These are phyloP conservation scores for Phalaenopsis hybrid DNA, from an alignment of 116 monocot genomes.

Conservation along the genomic window DNA sequence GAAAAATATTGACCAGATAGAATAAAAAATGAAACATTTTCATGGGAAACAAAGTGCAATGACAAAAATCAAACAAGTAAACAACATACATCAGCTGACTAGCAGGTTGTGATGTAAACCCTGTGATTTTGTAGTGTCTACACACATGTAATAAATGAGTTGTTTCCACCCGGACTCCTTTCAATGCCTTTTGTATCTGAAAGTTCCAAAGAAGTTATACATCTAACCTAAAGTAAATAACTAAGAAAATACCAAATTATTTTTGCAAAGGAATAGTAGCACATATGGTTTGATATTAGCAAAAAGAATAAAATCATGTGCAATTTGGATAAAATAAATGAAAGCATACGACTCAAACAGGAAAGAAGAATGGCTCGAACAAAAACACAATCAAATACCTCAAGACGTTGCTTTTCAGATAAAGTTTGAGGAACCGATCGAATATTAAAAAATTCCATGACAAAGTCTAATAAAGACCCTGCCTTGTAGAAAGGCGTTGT, in stretches of 20 bases:
- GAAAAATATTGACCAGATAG: no score
- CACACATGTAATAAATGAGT: conserved; percentile 21
- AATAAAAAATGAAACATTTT: not conserved
- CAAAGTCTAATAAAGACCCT: conserved; percentile 33
- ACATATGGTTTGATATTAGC: no score
- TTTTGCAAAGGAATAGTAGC: no score
- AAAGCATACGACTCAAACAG: not conserved
- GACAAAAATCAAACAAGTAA: not conserved
- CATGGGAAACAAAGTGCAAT: not conserved
- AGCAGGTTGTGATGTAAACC: conserved; percentile 31
- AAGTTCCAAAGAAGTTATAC: no score
- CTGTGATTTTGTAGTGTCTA: conserved; percentile 49
- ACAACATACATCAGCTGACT: conserved; percentile 36
- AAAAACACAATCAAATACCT: not conserved
- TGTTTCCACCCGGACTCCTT: conserved; percentile 38
- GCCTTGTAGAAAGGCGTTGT: conserved; percentile 74
- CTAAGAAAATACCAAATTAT: no score
- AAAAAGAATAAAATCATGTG: not conserved
- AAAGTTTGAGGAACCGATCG: conserved; percentile 20
- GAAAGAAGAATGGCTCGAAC: not conserved
- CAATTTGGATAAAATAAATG: not conserved
- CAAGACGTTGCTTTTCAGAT: conserved; percentile 28
- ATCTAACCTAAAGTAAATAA: no score
- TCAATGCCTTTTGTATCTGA: conserved; percentile 59
- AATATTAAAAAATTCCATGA: conserved; percentile 28